These are phyloP conservation scores for Salvia miltiorrhiza DNA, from an alignment of 257 asterid genomes.

Conservation along the genomic window DNA sequence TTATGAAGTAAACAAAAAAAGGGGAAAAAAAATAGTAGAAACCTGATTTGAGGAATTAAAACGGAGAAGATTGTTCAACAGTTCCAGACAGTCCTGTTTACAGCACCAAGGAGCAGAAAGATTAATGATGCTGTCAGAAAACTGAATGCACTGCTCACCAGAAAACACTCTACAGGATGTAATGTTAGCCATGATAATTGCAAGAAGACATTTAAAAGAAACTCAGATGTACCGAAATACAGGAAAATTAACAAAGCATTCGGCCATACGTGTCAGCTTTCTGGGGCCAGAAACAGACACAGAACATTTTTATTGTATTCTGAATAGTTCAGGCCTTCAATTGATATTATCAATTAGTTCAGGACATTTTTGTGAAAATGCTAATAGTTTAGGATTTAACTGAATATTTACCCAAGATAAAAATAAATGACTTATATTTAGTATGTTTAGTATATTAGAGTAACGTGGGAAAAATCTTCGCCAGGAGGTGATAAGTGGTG, in stretches of 20 bases:
- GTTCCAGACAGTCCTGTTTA: constrained; percentile 86
- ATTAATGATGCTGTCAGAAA: constrained; percentile 8
- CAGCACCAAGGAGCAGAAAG: constrained; percentile 25
- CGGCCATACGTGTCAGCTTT: no score
- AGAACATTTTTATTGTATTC: no score
- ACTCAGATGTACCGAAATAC: not conserved
- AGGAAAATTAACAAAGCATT: not conserved
- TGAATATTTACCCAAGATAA: no score
- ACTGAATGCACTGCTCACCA: constrained; percentile 3
- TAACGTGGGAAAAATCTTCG: no score
- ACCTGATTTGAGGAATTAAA: constrained; percentile 93
- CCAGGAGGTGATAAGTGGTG: not conserved
- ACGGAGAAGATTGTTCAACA: constrained; percentile 86
- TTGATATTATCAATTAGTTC: no score
- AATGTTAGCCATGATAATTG: not conserved
- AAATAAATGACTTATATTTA: not conserved
- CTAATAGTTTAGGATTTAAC: no score
- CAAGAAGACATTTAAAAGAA: not conserved
- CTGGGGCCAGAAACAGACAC: no score
- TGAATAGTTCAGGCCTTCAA: no score
- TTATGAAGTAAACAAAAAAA: not conserved
- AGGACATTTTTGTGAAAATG: no score
- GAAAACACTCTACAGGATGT: not conserved
- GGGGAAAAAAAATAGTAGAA: constrained; percentile 5
- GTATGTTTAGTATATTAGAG: not conserved